Conservation (phyloP, 176 grass and related monocot genomes). For the Panicum miliaceum region DNA sequence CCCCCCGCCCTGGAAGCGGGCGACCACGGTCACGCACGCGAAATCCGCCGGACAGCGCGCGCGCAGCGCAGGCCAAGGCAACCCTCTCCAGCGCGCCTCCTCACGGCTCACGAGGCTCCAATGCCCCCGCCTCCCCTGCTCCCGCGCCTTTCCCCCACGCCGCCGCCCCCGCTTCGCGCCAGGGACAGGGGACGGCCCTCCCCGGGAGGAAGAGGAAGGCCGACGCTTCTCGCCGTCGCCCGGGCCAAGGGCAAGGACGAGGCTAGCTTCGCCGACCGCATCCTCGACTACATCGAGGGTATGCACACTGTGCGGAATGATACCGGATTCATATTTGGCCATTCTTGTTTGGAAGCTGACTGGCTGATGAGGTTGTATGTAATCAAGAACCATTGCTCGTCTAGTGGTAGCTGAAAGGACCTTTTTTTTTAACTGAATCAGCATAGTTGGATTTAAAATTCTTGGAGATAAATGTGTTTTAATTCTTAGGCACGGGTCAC, state of each 20-base stretch:
- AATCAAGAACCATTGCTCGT: background rate
- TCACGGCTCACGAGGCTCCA: background rate
- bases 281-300: slow-evolving; percentile 97
- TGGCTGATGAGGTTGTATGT: background rate
- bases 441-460: background rate
- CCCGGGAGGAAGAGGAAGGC: background rate
- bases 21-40: background rate
- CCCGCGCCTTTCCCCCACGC: background rate
- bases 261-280: slow-evolving; percentile 83
- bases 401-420: background rate
- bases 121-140: slow-evolving; percentile 41
- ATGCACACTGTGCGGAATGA: background rate
- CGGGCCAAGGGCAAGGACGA: slow-evolving; percentile 63
- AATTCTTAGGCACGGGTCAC: background rate
- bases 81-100: background rate
- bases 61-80: background rate
- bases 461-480: background rate
- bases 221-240: background rate
- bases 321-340: background rate
- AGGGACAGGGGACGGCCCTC: background rate
- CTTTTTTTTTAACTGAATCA: background rate
- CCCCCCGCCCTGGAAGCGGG: background rate
- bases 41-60: background rate
- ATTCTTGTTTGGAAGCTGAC: background rate
- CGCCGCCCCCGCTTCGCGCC: background rate